phyloP scores from a whole-genome alignment of 2,329 filamentous ascomycete species.

The Aspergillus ibericus region DNA sequence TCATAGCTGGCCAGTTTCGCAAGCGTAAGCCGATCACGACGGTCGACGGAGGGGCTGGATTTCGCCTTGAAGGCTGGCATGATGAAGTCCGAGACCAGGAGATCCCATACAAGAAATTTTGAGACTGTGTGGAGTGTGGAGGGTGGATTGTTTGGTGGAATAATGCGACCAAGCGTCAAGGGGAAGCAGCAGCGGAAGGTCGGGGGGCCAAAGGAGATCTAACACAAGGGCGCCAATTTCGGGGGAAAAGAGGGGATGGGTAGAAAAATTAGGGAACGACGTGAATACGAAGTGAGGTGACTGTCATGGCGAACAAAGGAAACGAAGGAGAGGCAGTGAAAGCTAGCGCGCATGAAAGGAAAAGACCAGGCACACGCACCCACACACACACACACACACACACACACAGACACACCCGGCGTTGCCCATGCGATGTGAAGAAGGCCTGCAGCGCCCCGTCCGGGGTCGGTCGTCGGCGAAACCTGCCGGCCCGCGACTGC shows the following conservation, averaged over 20 bases:
- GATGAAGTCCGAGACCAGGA: constrained; percentile 9
- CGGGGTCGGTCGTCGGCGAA: constrained; percentile 29
- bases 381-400: too few relatives aligned
- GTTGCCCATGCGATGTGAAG: constrained; percentile 11
- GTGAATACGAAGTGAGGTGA: background rate
- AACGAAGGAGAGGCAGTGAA: constrained; percentile 8
- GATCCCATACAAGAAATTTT: constrained; percentile 14
- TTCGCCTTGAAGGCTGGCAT: constrained; percentile 42
- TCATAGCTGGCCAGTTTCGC: constrained; percentile 90
- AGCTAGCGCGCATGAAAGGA: constrained; percentile 12
- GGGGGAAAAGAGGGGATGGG: constrained; percentile 2
- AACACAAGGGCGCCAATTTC: constrained; percentile 4
- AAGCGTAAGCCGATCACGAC: constrained; percentile 74
- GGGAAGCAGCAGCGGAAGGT: constrained; percentile 15
- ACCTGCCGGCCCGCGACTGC: constrained; percentile 19
- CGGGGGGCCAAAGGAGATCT: constrained; percentile 1
- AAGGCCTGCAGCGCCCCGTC: constrained; percentile 6
- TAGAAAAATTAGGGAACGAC: constrained; percentile 14
- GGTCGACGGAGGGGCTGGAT: constrained; percentile 32
- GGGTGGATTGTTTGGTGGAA: constrained; percentile 9
- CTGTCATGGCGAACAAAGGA: constrained; percentile 5
- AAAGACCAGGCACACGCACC: background rate
- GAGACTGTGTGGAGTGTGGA: background rate
- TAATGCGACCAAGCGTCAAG: constrained; percentile 13
- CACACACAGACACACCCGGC: background rate